Evolutionary conservation across 2,329 filamentous ascomycete genomes (phyloP).

Genomic region (Exophiala calicioides): DNA sequence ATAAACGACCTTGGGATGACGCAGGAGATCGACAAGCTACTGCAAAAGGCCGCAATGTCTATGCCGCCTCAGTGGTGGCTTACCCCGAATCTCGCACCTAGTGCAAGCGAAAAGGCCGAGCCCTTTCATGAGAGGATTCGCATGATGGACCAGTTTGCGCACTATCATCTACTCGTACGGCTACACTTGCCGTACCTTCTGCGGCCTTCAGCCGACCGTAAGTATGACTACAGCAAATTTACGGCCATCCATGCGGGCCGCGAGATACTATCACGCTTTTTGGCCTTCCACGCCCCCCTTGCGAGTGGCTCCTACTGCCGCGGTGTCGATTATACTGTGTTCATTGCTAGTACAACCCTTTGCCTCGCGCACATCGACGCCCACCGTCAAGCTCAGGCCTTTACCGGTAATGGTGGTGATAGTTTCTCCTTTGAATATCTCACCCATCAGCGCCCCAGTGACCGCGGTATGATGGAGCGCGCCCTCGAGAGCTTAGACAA

Average conservation of each 20-base stretch:
- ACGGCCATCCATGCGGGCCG: slow-evolving; percentile 55
- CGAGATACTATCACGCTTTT: slow-evolving; percentile 45
- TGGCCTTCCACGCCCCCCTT: slow-evolving; percentile 18
- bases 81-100: slow-evolving; percentile 27
- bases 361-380: slow-evolving; percentile 33
- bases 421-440: too few relatives aligned
- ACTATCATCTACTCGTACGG: slow-evolving; percentile 54
- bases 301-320: slow-evolving; percentile 31
- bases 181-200: slow-evolving; percentile 60
- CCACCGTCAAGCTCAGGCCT: slow-evolving; percentile 33
- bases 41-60: slow-evolving; percentile 46
- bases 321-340: slow-evolving; percentile 32
- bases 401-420: too few relatives aligned
- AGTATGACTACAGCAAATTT: slow-evolving; percentile 52
- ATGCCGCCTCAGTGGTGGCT: slow-evolving; percentile 55
- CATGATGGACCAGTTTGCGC: slow-evolving; percentile 52
- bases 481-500: slow-evolving; percentile 40
- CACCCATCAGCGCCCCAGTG: slow-evolving; percentile 42
- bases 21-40: slow-evolving; percentile 46
- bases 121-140: slow-evolving; percentile 38
- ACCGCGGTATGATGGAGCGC: slow-evolving; percentile 45
- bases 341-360: slow-evolving; percentile 33
- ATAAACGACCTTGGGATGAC: slow-evolving; percentile 44
- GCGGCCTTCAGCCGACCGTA: slow-evolving; percentile 35
- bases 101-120: slow-evolving; percentile 8